Evolutionary conservation across 768 basidiomycete genomes (phyloP), one percentile per base, ranked within the genome.

Genomic region (Coprinopsis sp.): DNA sequence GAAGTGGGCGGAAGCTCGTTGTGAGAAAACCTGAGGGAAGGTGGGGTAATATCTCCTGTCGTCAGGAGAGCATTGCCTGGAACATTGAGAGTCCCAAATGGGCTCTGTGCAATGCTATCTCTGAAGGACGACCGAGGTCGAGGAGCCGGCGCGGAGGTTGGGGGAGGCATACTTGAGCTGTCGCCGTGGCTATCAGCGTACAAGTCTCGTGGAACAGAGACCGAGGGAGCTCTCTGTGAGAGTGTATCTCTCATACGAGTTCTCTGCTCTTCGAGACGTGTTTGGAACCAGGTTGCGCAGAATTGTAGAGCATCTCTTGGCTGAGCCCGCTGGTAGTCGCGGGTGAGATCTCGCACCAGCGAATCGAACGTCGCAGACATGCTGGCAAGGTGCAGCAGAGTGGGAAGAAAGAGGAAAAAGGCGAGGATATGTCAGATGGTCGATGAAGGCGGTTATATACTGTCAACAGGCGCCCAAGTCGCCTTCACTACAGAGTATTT

Each of bases 221-320:
- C 64, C 7, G 80, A 73, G 46, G 69, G 65, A 31, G 73, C 64
- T 39, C 77, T 77, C 40, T 74, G 77, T 2, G 77, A 63, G 22
- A 86, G 74, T 27, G 76, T 64, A 68, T 88, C 81, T 53, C 90
- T 76, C 19, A 78, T 80, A 52, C 84, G 78, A 34, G 79, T 74
- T 46, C 91, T 77, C 59, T 94, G 91, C 59, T 91, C 87, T 53
- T 91, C 87, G 40, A 94, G 73, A 46, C 89, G 80, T 51, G 78
- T 76, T 62, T 93, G 88, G 67, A 98, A 97, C 93, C 93, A 98
- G 58, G 84, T 91, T 37, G 94, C 83, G 58, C 87, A 90, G 65
- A 87, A 92, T 66, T 97, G 95, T 37, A 96, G 82, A 3, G 85
- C 81, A 60, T 98, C 95, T 57, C 79, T 82, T 18, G 95, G 93